Base-by-base conservation (phyloP, 306 rosid genomes). In the Pueraria montana region DNA sequence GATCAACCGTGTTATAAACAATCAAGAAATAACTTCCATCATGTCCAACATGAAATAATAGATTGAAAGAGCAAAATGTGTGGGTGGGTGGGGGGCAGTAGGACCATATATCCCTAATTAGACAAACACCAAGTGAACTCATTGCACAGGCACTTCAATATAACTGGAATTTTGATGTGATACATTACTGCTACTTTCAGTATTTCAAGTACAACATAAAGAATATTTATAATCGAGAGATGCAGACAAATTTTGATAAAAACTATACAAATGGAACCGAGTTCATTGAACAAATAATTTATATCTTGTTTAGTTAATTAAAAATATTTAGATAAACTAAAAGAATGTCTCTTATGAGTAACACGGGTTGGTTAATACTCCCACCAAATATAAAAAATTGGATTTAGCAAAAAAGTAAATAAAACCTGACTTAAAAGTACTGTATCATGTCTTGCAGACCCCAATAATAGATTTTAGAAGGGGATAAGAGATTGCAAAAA, bases 101-200 rank as follows among this genome's bases (percentile, higher is more conserved):
- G 62, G 12, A 43, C 36, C 58, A 67, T 32, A 45, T n/a, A 79
- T 23, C 32, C 27, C 61, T 65, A 67, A 71, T 83, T 61, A 81
- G 23, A 84, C 80, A 56, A 78, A 45, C 23, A 71, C 36, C 80
- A 74, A 80, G 74, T 49, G 62, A 84, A 52, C 63, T 62, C 72
- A 50, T 23, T 24, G 59, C 52, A 83, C 43, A 42, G 49, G 16
- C 72, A 64, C 78, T 58, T 81, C 48, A 59, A 84, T 46, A 9
- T 9, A 67, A 70, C 30, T 67, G 67, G 59, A 45, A 65, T 74
- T 74, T 68, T 26, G 77, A 79, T 67, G 34, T 43, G 70, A 63
- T 74, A 79, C 58, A 62, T 26, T 12, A 76, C 79, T 65, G 32
- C 59, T 67, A 56, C 48, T 77, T 26, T 49, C 11, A 48, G 21